Evolutionary conservation across 2,329 filamentous ascomycete genomes (phyloP).

Genomic region (Plectosphaerella cucumerina): DNA sequence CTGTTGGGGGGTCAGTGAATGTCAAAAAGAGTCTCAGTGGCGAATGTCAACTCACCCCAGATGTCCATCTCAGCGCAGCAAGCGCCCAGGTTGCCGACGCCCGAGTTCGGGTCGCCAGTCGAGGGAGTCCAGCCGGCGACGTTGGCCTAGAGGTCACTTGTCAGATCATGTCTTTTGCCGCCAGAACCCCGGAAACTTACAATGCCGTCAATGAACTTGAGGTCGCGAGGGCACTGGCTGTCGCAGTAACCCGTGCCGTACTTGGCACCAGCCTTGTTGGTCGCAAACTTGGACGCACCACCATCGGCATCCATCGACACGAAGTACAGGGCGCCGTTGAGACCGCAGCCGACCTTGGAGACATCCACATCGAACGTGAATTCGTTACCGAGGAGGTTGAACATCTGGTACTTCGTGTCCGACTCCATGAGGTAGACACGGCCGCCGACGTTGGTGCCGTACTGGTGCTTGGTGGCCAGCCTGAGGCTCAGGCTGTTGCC

Average conservation of each 20-base stretch:
- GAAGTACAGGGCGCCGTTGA: slow-evolving; percentile 70
- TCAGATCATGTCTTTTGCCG: neutral
- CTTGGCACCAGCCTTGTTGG: slow-evolving; percentile 50
- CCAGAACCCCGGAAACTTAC: slow-evolving; percentile 19
- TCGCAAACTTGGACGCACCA: slow-evolving; percentile 43
- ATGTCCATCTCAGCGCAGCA: slow-evolving; percentile 63
- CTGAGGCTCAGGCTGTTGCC: slow-evolving; percentile 48
- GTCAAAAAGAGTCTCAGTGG: slow-evolving; percentile 14
- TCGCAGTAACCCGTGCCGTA: slow-evolving; percentile 57
- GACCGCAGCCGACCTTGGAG: slow-evolving; percentile 62
- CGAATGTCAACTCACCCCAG: slow-evolving; percentile 30
- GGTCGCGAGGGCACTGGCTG: slow-evolving; percentile 46
- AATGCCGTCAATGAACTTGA: slow-evolving; percentile 55
- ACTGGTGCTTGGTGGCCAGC: slow-evolving; percentile 50
- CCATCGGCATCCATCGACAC: slow-evolving; percentile 55
- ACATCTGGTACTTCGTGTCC: slow-evolving; percentile 59
- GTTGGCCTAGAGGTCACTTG: slow-evolving; percentile 34
- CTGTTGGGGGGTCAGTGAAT: slow-evolving; percentile 30
- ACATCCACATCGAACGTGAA: slow-evolving; percentile 72
- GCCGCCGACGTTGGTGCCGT: slow-evolving; percentile 44
- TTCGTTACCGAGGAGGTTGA: slow-evolving; percentile 62
- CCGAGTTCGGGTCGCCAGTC: slow-evolving; percentile 48
- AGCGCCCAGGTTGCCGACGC: slow-evolving; percentile 45
- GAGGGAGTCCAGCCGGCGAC: slow-evolving; percentile 48
- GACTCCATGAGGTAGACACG: slow-evolving; percentile 62